phyloP scores from a whole-genome alignment of 768 basidiomycete genomes.

The Suillus alpinus region DNA sequence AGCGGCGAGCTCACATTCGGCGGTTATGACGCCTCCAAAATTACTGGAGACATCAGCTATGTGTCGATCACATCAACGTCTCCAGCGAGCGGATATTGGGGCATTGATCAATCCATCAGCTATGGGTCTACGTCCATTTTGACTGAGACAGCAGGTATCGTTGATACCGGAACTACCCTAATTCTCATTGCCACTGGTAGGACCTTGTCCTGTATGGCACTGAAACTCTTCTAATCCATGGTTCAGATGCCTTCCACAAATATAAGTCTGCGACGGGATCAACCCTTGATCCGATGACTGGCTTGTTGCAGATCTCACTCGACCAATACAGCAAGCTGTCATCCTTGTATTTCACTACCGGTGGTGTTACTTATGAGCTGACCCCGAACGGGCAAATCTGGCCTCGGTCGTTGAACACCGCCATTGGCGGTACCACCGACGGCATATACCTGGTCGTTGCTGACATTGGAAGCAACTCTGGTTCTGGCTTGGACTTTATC shows the following conservation, averaged over 20 bases:
- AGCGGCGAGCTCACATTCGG: conserved; percentile 28
- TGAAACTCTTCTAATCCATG: conserved; percentile 23
- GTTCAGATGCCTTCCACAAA: conserved; percentile 19
- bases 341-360: conserved; percentile 25
- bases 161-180: conserved; percentile 31
- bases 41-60: conserved; percentile 16
- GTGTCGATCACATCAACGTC: conserved; percentile 19
- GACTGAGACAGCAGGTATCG: conserved; percentile 25
- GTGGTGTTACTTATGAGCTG: conserved; percentile 17
- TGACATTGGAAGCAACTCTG: conserved; percentile 11
- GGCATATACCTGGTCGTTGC: conserved; percentile 28
- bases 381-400: conserved; percentile 31
- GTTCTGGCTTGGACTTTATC: conserved; percentile 20
- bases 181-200: conserved; percentile 14
- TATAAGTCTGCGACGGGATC: conserved; percentile 26
- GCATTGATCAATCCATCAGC: conserved; percentile 28
- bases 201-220: background rate
- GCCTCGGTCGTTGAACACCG: conserved; percentile 29
- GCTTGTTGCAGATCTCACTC: conserved; percentile 26
- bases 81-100: conserved; percentile 28
- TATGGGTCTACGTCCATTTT: conserved; percentile 23
- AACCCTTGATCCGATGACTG: conserved; percentile 21
- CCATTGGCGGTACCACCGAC: conserved; percentile 24
- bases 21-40: conserved; percentile 16
- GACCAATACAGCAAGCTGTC: conserved; percentile 23